Evolutionary conservation across 1,284 basidiomycete genomes (phyloP), one percentile per base, ranked within the genome.

Genomic region (Naganishia albida): DNA sequence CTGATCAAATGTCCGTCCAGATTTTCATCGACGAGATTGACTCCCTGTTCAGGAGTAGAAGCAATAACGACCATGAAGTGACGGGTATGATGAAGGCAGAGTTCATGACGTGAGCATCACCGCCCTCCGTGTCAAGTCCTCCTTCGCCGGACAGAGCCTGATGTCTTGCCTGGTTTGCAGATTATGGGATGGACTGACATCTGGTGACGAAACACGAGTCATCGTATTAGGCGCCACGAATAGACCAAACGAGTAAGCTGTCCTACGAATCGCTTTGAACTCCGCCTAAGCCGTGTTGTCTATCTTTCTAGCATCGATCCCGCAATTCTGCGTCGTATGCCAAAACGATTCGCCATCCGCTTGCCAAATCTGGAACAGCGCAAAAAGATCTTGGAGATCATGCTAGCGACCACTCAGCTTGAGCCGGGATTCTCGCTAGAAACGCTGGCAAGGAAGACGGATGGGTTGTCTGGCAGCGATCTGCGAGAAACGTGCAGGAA

Each of bases 31-130:
- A 90, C 76, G 88, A 90, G 77, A 89, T 90, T 66, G 88, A 90
- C 75, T 91, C 90, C 8, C 93, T 99, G 78, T 81, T 99, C 77
- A 83, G 95, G 64, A 92, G 97, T 77, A 83, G 96, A 68, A 81
- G 81, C 13, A 85, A 87, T 62, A 88, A 89, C 13, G 96, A 99
- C 74, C 96, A 99, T 78, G 96, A 99, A 75, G 95, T 94, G 52
- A 98, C 93, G 28, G 92, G 89, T 6, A 98, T 98, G 93, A 96
- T 99, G 87, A 99, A 99, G 81, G 95, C 95, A 1, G 95, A 99
- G 76, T 99, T 99, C 77, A 97, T 99, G 94, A 96, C 93, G 87
- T 92, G 79, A 72, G 90, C 81, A 38, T 39, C 28, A 16, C 6
- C 6, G n/a, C n/a, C n/a, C n/a, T 15, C 13, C 7, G 26, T 64